Evolutionary conservation across 345 rosid species (phyloP).

Genomic region (Geranium rotundifolium): DNA sequence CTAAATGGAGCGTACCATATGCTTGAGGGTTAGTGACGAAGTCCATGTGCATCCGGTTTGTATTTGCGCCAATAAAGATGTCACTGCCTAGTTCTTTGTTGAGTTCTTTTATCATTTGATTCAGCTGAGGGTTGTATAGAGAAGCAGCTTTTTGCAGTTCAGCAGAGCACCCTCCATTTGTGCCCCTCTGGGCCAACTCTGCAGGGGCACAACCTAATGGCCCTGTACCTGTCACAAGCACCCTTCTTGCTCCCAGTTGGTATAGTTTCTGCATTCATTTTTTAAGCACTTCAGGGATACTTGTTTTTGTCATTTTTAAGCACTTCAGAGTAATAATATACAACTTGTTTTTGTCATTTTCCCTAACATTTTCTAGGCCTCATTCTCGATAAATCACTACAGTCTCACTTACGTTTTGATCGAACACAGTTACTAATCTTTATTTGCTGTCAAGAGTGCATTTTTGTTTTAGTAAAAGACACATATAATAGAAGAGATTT

Average conservation of each 20-base stretch:
- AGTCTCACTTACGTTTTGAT: too few relatives aligned
- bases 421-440: too few relatives aligned
- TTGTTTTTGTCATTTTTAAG: too few relatives aligned
- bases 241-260: slow-evolving; percentile 70
- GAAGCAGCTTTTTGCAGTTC: slow-evolving; percentile 57
- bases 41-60: slow-evolving; percentile 15
- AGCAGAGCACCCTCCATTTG: slow-evolving; percentile 51
- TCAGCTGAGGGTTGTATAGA: slow-evolving; percentile 67
- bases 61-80: slow-evolving; percentile 26
- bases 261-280: slow-evolving; percentile 40
- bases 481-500: too few relatives aligned
- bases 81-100: slow-evolving; percentile 49
- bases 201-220: slow-evolving; percentile 90
- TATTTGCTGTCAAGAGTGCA: too few relatives aligned
- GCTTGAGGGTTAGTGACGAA: slow-evolving; percentile 27
- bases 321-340: too few relatives aligned
- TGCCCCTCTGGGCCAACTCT: slow-evolving; percentile 62
- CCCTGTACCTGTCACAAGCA: slow-evolving; percentile 86
- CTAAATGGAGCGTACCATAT: slow-evolving; percentile 18
- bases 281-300: too few relatives aligned
- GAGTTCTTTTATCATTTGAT: slow-evolving; percentile 32
- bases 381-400: too few relatives aligned
- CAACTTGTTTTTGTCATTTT: too few relatives aligned
- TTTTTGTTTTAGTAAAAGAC: too few relatives aligned
- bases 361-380: too few relatives aligned